Conservation (phyloP, 352 stramenopile species). For the Pythium scleroteichum region DNA sequence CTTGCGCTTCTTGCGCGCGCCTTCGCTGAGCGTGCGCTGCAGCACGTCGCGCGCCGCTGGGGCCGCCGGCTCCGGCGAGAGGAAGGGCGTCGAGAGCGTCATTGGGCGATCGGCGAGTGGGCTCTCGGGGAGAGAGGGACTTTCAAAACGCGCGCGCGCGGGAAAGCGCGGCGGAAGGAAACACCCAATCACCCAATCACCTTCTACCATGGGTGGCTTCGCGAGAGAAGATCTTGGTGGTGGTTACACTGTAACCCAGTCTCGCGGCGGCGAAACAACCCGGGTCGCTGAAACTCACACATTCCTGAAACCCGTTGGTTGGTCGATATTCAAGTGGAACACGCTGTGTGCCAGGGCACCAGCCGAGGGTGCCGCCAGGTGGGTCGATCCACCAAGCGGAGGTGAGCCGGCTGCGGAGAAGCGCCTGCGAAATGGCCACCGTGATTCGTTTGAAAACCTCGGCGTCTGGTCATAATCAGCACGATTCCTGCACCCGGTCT, state of each 20-base stretch:
- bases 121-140: conserved; percentile 1
- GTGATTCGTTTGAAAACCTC: too few species aligned
- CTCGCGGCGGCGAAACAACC: too few species aligned
- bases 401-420: too few species aligned
- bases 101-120: conserved; percentile 1
- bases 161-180: conserved; percentile 6
- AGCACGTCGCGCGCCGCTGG: conserved; percentile 13
- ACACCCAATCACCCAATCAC: conserved; percentile 15
- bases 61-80: conserved; percentile 19
- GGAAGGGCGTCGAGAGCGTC: conserved; percentile 17
- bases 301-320: too few species aligned
- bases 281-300: too few species aligned
- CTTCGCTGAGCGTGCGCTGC: conserved; percentile 32
- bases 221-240: not conserved
- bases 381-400: too few species aligned
- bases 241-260: too few species aligned
- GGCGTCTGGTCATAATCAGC: conserved; percentile 15
- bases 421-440: too few species aligned
- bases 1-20: conserved; percentile 31
- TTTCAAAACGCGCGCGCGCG: conserved; percentile 20
- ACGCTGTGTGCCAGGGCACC: too few species aligned
- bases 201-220: not conserved
- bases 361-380: too few species aligned
- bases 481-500: not conserved
- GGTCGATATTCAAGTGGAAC: too few species aligned